These are phyloP conservation scores for Colletotrichum tamarilloi DNA, from an alignment of 2,329 filamentous ascomycete genomes.

Conservation along the genomic window DNA sequence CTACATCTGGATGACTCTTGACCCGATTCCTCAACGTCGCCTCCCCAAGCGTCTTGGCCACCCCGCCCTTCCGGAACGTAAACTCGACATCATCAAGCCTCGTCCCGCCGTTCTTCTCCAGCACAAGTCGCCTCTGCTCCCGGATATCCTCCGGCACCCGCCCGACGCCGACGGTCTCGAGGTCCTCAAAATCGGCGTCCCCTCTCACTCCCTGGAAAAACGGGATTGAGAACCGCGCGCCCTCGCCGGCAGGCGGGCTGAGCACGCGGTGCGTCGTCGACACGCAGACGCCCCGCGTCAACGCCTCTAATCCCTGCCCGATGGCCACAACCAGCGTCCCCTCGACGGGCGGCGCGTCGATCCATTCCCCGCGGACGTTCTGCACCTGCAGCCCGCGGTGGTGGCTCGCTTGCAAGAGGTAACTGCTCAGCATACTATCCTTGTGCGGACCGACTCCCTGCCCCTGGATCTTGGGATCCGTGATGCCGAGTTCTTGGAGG, in stretches of 20 bases:
- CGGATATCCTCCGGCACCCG: slow-evolving; percentile 70
- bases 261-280: slow-evolving; percentile 86
- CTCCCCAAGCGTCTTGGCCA: slow-evolving; percentile 78
- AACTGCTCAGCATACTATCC: slow-evolving; percentile 85
- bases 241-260: slow-evolving; percentile 75
- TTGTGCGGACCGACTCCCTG: slow-evolving; percentile 84
- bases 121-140: slow-evolving; percentile 68
- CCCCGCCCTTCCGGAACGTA: slow-evolving; percentile 79
- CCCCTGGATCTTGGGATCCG: slow-evolving; percentile 49
- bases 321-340: slow-evolving; percentile 89
- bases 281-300: slow-evolving; percentile 85
- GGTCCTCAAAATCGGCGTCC: slow-evolving; percentile 82
- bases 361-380: slow-evolving; percentile 81
- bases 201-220: slow-evolving; percentile 91
- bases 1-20: slow-evolving; percentile 89
- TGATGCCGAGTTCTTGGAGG: slow-evolving; percentile 65
- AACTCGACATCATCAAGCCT: slow-evolving; percentile 84
- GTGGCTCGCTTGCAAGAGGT: slow-evolving; percentile 81
- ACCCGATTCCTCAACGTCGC: slow-evolving; percentile 86
- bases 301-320: slow-evolving; percentile 86
- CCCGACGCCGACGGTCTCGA: slow-evolving; percentile 71
- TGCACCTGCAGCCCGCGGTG: slow-evolving; percentile 86
- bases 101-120: slow-evolving; percentile 66
- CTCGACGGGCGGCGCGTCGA: slow-evolving; percentile 80
- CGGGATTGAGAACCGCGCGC: slow-evolving; percentile 81